Conservation (phyloP, 352 stramenopile genomes). For the Globisporangium barbulae region DNA sequence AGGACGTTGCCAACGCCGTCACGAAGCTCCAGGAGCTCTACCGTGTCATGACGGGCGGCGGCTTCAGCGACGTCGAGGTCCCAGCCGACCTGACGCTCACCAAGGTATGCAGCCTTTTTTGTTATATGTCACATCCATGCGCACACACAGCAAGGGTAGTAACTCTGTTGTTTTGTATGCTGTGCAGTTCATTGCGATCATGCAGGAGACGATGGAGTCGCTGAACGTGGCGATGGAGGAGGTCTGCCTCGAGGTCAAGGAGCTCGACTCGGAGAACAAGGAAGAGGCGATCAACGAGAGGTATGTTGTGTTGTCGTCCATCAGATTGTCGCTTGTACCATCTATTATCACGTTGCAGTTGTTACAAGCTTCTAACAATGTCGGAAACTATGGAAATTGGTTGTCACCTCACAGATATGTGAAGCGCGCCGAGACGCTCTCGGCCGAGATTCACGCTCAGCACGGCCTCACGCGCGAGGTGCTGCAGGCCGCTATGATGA, state of each 20-base stretch:
- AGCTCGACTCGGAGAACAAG: conserved; percentile 87
- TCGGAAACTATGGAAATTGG: not conserved
- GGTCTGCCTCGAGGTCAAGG: conserved; percentile 86
- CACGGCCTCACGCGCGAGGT: conserved; percentile 85
- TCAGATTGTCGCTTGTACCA: not conserved
- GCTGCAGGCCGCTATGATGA: conserved; percentile 89
- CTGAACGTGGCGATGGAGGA: conserved; percentile 89
- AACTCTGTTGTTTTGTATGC: conserved; percentile 5
- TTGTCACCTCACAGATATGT: conserved; percentile 52
- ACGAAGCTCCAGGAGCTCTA: conserved; percentile 87
- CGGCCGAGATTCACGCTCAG: conserved; percentile 84
- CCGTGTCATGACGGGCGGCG: conserved; percentile 82
- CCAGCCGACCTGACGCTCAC: conserved; percentile 75
- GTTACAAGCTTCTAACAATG: not conserved
- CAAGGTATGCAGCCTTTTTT: conserved; percentile 33
- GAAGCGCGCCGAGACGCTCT: conserved; percentile 82
- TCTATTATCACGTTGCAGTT: not conserved
- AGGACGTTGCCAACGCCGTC: conserved; percentile 80
- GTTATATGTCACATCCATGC: not conserved
- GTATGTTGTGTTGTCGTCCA: conserved; percentile 9
- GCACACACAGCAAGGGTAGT: not conserved
- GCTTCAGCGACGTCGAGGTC: conserved; percentile 80
- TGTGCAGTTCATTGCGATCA: conserved; percentile 80
- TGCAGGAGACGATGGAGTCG: conserved; percentile 90
- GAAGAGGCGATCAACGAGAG: conserved; percentile 87